Evolutionary conservation across 805 yeast genomes (phyloP).

Genomic region (Ogataea methanolica): DNA sequence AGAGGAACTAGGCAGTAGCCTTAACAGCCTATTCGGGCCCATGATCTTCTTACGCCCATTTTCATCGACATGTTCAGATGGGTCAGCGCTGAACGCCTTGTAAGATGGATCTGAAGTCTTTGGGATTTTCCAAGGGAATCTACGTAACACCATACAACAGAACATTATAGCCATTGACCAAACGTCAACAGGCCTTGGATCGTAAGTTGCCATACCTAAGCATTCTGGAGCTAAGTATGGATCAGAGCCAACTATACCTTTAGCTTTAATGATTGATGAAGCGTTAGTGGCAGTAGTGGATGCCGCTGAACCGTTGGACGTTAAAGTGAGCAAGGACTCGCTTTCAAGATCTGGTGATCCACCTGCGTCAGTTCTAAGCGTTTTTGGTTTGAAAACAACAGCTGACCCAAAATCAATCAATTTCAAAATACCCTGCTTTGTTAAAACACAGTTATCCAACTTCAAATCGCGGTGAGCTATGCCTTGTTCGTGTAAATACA

Average conservation of each 20-base stretch:
- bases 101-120: conserved; percentile 69
- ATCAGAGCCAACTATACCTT: conserved; percentile 92
- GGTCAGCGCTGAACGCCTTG: conserved; percentile 49
- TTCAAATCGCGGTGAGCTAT: conserved; percentile 91
- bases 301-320: neutral
- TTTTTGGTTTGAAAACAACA: conserved; percentile 54
- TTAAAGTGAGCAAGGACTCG: neutral
- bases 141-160: conserved; percentile 80
- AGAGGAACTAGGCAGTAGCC: conserved; percentile 65
- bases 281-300: conserved; percentile 6
- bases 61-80: conserved; percentile 22
- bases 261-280: conserved; percentile 53
- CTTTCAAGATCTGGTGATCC: neutral
- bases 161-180: conserved; percentile 94
- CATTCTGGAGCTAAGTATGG: conserved; percentile 96
- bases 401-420: conserved; percentile 94
- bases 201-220: conserved; percentile 51
- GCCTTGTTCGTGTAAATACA: conserved; percentile 74
- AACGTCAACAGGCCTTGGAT: conserved; percentile 82
- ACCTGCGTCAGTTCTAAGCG: neutral
- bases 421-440: conserved; percentile 68
- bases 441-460: conserved; percentile 89
- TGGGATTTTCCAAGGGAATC: conserved; percentile 98
- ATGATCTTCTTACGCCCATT: conserved; percentile 18
- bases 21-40: conserved; percentile 72